Evolutionary conservation across 352 stramenopile genomes (phyloP).

Genomic region (Phytophthora idaei): DNA sequence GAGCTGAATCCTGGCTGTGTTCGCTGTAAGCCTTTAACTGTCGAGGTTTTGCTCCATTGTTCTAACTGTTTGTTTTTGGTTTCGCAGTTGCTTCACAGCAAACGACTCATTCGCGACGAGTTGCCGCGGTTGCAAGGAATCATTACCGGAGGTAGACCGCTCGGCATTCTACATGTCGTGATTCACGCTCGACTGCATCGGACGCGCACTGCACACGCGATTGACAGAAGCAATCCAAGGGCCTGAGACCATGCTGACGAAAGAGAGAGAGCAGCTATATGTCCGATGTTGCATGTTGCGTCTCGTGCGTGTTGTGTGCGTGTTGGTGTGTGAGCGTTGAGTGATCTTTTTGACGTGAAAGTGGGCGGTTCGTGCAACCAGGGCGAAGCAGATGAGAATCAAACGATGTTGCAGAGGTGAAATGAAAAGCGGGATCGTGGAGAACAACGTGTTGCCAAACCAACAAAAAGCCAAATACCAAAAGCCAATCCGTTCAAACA

Average conservation of each 20-base stretch:
- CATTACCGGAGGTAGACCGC: conserved; percentile 42
- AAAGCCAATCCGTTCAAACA: conserved; percentile 6
- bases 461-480: neutral
- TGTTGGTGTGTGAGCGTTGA: conserved; percentile 25
- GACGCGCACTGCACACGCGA: neutral
- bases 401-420: neutral
- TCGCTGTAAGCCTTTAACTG: conserved; percentile 50
- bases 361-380: neutral
- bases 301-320: conserved; percentile 29
- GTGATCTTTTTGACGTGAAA: conserved; percentile 21
- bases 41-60: neutral
- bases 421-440: neutral
- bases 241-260: neutral
- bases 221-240: neutral
- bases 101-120: conserved; percentile 43
- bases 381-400: neutral
- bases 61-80: conserved; percentile 17
- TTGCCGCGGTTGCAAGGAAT: conserved; percentile 51
- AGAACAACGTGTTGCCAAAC: neutral
- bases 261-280: conserved; percentile 17
- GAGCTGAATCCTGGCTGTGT: conserved; percentile 63
- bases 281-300: conserved; percentile 27
- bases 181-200: neutral
- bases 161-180: conserved; percentile 38
- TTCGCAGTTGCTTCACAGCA: conserved; percentile 55